Evolutionary conservation across 768 basidiomycete genomes (phyloP).

Genomic region (Phanerodontia chrysosporium): DNA sequence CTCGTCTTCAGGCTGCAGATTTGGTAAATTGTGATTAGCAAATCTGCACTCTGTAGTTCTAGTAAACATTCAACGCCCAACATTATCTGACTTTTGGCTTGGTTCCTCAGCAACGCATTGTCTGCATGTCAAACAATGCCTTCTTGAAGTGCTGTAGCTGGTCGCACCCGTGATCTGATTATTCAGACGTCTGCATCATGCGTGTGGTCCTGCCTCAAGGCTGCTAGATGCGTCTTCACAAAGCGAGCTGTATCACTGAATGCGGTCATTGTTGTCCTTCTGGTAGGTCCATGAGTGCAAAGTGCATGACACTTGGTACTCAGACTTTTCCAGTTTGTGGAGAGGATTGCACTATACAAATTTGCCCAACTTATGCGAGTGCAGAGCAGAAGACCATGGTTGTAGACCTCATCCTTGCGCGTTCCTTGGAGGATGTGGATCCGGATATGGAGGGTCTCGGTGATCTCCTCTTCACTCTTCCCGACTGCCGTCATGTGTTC

Average conservation of each 20-base stretch:
- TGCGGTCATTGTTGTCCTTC: slow-evolving; percentile 71
- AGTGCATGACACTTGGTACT: not conserved
- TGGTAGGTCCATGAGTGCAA: slow-evolving; percentile 42
- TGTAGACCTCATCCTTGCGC: slow-evolving; percentile 55
- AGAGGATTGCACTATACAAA: slow-evolving; percentile 53
- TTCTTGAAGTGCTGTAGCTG: not conserved
- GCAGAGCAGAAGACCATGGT: slow-evolving; percentile 33
- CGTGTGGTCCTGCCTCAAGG: not conserved
- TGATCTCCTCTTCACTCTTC: slow-evolving; percentile 53
- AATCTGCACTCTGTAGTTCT: not conserved
- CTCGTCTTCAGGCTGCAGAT: not conserved
- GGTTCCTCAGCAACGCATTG: not conserved
- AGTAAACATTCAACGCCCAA: not conserved
- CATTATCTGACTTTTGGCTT: not conserved
- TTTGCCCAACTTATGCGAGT: slow-evolving; percentile 49
- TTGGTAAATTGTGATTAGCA: not conserved
- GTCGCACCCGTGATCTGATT: not conserved
- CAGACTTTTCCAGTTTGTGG: slow-evolving; percentile 49
- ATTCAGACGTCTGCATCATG: not conserved
- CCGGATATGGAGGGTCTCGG: slow-evolving; percentile 37
- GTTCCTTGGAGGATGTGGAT: slow-evolving; percentile 46
- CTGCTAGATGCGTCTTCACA: not conserved
- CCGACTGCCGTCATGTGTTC: slow-evolving; percentile 59
- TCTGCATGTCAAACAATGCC: not conserved
- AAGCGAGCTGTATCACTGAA: slow-evolving; percentile 23